phyloP scores from a whole-genome alignment of 1,139 yeast genomes.

The Protomyces macrosporus region DNA sequence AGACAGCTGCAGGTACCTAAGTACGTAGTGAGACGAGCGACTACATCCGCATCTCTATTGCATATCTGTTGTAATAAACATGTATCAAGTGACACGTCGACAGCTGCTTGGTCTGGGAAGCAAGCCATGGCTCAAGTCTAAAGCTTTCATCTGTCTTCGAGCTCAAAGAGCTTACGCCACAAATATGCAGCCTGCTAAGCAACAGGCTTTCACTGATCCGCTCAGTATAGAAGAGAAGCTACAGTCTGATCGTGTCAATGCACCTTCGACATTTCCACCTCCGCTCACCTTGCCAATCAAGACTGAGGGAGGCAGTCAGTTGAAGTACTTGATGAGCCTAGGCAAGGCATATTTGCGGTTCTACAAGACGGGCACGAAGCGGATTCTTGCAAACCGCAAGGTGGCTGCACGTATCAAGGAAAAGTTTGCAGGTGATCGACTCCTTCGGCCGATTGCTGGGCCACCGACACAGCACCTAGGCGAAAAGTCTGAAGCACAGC shows the following conservation, averaged over 20 bases:
- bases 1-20: too few relatives aligned
- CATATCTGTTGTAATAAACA: too few relatives aligned
- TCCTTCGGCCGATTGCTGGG: neutral
- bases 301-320: neutral
- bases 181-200: too few relatives aligned
- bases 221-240: too few relatives aligned
- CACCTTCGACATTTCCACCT: slow-evolving; percentile 20
- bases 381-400: slow-evolving; percentile 13
- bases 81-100: too few relatives aligned
- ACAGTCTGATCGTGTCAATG: neutral
- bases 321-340: neutral
- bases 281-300: slow-evolving; percentile 8
- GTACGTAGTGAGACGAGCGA: too few relatives aligned
- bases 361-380: slow-evolving; percentile 22
- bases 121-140: too few relatives aligned
- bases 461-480: neutral
- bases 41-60: too few relatives aligned
- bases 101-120: too few relatives aligned
- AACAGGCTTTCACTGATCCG: too few relatives aligned
- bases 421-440: neutral
- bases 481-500: neutral
- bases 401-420: slow-evolving; percentile 3
- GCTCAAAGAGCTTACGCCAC: too few relatives aligned
- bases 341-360: slow-evolving; percentile 21
- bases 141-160: too few relatives aligned